Evolutionary conservation across 176 grass and related monocot species (phyloP).

Genomic region (Cocos nucifera): DNA sequence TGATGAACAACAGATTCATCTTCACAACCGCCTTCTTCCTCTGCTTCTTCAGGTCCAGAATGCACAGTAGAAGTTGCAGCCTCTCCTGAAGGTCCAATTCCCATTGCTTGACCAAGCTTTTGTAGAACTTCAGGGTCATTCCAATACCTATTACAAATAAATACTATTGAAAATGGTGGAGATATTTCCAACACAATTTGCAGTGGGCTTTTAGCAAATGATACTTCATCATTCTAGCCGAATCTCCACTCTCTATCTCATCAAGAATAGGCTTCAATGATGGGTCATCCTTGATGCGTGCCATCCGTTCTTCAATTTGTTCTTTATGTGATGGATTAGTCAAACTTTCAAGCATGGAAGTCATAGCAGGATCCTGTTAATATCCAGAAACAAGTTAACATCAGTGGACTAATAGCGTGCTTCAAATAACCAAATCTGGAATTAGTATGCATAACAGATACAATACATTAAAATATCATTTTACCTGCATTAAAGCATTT

Average conservation of each 20-base stretch:
- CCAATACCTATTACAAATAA: conserved; percentile 57
- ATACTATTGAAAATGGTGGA: neutral
- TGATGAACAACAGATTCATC: conserved; percentile 83
- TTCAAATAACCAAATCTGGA: no score
- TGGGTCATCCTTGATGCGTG: conserved; percentile 76
- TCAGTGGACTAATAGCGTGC: no score
- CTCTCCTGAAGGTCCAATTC: conserved; percentile 30
- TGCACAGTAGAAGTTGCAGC: conserved; percentile 8
- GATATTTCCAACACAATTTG: conserved; percentile 4
- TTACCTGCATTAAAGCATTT: conserved; percentile 82
- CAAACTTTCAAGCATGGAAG: conserved; percentile 63
- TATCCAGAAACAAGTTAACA: neutral
- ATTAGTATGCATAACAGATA: no score
- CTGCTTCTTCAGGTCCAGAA: conserved; percentile 30
- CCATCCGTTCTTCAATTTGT: conserved; percentile 67
- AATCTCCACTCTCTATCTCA: conserved; percentile 84
- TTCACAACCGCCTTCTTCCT: conserved; percentile 61
- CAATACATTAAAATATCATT: no score
- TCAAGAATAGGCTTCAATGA: conserved; percentile 80
- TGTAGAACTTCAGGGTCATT: conserved; percentile 89
- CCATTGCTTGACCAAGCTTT: conserved; percentile 85
- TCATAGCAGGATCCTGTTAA: conserved; percentile 65
- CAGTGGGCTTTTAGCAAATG: neutral
- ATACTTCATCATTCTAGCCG: conserved; percentile 95
- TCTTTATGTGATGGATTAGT: conserved; percentile 63